These are phyloP conservation scores for Metschnikowia henanensis DNA, from an alignment of 805 yeast species.

Conservation along the genomic window DNA sequence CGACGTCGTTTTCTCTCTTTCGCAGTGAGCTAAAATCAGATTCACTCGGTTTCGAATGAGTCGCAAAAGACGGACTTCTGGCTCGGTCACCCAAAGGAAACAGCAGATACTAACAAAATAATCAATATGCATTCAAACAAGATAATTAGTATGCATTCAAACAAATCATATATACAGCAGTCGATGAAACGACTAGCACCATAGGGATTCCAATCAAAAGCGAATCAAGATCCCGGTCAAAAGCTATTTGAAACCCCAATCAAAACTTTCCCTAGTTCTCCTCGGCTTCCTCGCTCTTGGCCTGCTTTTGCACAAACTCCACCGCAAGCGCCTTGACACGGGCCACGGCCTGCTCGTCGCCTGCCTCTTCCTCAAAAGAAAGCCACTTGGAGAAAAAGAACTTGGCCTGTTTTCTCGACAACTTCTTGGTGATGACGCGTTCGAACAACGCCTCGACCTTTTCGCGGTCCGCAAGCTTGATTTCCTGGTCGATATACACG, in stretches of 20 bases:
- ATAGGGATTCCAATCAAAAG: too few relatives aligned
- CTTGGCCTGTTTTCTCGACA: slow-evolving; percentile 87
- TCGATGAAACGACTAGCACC: too few relatives aligned
- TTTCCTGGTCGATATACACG: slow-evolving; percentile 92
- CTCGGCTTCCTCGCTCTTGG: slow-evolving; percentile 11
- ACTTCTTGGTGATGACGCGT: slow-evolving; percentile 65
- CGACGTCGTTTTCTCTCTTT: slow-evolving; percentile 6
- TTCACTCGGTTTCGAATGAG: slow-evolving; percentile 5
- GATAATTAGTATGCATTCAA: too few relatives aligned
- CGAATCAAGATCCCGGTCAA: too few relatives aligned
- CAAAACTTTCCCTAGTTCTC: too few relatives aligned
- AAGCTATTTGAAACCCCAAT: too few relatives aligned
- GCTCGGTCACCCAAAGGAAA: slow-evolving; percentile 8
- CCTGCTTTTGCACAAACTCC: slow-evolving; percentile 55
- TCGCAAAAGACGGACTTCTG: slow-evolving; percentile 6
- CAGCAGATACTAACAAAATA: too few relatives aligned
- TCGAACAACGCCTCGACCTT: slow-evolving; percentile 81
- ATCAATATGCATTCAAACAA: too few relatives aligned
- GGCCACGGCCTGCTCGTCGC: slow-evolving; percentile 69
- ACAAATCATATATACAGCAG: too few relatives aligned
- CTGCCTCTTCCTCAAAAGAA: slow-evolving; percentile 66
- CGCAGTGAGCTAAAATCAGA: slow-evolving; percentile 6
- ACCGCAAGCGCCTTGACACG: slow-evolving; percentile 90
- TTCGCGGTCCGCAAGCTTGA: slow-evolving; percentile 58
- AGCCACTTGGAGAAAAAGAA: slow-evolving; percentile 95